phyloP scores from a whole-genome alignment of 75 land plant genomes.

The Cunninghamia lanceolata region DNA sequence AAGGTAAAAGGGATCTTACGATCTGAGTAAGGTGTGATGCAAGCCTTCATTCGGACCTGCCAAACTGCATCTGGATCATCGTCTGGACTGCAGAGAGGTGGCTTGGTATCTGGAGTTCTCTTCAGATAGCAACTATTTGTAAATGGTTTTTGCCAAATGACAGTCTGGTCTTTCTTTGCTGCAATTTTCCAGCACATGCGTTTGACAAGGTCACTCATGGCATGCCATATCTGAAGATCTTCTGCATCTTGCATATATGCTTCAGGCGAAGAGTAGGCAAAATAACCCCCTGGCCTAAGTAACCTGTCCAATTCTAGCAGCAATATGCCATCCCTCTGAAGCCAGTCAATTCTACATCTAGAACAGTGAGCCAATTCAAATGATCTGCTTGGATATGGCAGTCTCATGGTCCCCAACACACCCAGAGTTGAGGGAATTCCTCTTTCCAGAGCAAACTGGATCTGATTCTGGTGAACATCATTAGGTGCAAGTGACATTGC shows the following conservation, averaged over 20 bases:
- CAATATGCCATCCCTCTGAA: slow-evolving; percentile 84
- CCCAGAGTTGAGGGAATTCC: slow-evolving; percentile 91
- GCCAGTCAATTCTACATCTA: slow-evolving; percentile 94
- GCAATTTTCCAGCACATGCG: slow-evolving; percentile 92
- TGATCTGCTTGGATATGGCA: slow-evolving; percentile 87
- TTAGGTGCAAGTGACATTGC: slow-evolving; percentile 91
- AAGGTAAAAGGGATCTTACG: slow-evolving; percentile 31
- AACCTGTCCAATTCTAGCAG: slow-evolving; percentile 82
- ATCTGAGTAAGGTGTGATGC: slow-evolving; percentile 65
- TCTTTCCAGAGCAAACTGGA: slow-evolving; percentile 85
- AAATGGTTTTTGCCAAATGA: slow-evolving; percentile 75
- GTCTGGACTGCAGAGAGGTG: slow-evolving; percentile 61
- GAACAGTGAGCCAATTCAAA: slow-evolving; percentile 91
- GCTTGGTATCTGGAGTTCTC: slow-evolving; percentile 57
- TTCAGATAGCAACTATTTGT: slow-evolving; percentile 75
- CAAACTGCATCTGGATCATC: slow-evolving; percentile 70
- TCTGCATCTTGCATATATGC: slow-evolving; percentile 84
- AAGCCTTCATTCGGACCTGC: slow-evolving; percentile 75
- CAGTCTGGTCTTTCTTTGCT: slow-evolving; percentile 73
- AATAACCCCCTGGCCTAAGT: slow-evolving; percentile 89
- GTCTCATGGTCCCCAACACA: slow-evolving; percentile 81
- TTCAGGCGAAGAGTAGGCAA: slow-evolving; percentile 93
- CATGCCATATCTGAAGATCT: slow-evolving; percentile 69
- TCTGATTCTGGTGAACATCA: slow-evolving; percentile 89
- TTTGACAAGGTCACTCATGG: slow-evolving; percentile 64